Base-by-base conservation (phyloP, 805 yeast genomes). In the Nakazawaea wyomingensis region DNA sequence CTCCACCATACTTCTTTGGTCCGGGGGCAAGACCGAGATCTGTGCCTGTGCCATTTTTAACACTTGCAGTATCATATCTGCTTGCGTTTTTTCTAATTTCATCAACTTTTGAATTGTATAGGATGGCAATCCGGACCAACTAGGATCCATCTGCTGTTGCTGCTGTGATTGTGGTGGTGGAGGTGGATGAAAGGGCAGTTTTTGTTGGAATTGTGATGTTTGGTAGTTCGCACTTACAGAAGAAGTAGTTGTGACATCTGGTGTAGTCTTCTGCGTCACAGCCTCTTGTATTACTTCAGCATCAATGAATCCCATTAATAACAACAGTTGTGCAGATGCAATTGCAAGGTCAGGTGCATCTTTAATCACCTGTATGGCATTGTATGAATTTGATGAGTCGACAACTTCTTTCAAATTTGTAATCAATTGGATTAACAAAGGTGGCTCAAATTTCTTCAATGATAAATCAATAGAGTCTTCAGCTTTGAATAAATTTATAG, bases 221-320 rank as follows among this genome's bases (percentile, higher is more conserved):
- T n/a, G n/a, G n/a, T n/a, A n/a, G n/a, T n/a, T n/a, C n/a, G n/a
- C n/a, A n/a, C n/a, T n/a, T n/a, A n/a, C n/a, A n/a, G n/a, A n/a
- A n/a, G n/a, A 2, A 24, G 44, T 36, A 40, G 43, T 28, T 41
- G 50, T 28, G 41, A 46, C 29, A 43, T 49, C 38, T 47, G 41
- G 37, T 41, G 45, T 53, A 24, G 45, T 49, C 58, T 4, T 17
- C 18, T 14, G 29, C 4, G 20, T 27, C 60, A 57, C 54, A 13
- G 85, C 76, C 47, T 78, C 76, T 28, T 71, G 69, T n/a, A 84
- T 77, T n/a, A 81, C 83, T 35, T 76, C 79, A 30, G 72, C 68
- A 56, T 83, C 85, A 18, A 85, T 76, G 34, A 85, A 70, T 1
- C 93, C 95, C 90, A 85, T 84, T 37, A 83, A 67, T 16, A 85